Percentiles rank a stretch among this genome's conserved stretches.
Conservation (phyloP, 2,329 filamentous ascomycete species). For the Mycosphaerella sp. region DNA sequence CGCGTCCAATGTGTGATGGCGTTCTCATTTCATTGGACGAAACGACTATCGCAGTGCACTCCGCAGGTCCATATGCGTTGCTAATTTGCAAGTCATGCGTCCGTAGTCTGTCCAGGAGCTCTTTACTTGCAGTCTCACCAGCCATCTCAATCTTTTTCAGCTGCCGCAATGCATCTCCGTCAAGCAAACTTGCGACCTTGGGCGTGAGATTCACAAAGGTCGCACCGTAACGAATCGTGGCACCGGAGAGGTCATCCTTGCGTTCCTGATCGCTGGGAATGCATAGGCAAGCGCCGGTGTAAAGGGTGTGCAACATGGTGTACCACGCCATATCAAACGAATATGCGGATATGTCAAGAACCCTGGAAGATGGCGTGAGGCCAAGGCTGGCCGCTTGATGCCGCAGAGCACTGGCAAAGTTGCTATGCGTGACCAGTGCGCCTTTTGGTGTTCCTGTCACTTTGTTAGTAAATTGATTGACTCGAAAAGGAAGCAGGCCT, state of each 20-base stretch:
- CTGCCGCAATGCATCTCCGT: slow-evolving; percentile 1
- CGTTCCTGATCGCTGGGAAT: not conserved
- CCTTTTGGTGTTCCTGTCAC: slow-evolving; percentile 13
- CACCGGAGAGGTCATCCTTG: not conserved
- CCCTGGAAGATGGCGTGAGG: not conserved
- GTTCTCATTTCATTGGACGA: not conserved
- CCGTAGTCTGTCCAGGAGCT: not conserved
- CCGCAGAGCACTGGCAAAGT: slow-evolving; percentile 4
- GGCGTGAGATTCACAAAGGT: not conserved
- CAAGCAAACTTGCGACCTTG: not conserved
- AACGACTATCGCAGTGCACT: not conserved
- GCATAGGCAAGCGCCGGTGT: not conserved
- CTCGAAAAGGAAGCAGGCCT: too few species aligned
- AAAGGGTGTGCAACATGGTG: not conserved
- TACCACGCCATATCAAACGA: not conserved
- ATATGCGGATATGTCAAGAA: not conserved
- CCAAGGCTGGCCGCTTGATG: not conserved
- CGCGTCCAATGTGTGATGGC: not conserved
- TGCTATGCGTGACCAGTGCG: slow-evolving; percentile 6
- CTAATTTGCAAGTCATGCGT: not conserved
- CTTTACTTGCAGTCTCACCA: not conserved
- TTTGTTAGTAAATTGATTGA: not conserved
- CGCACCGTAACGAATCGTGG: not conserved
- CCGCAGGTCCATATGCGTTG: slow-evolving; percentile 4
- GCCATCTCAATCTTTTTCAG: not conserved